A percentile compares a stretch with the other conserved stretches of the same genome.
Conservation (phyloP, 192 early-diverging fungal genomes). For the Funneliformis mosseae region DNA sequence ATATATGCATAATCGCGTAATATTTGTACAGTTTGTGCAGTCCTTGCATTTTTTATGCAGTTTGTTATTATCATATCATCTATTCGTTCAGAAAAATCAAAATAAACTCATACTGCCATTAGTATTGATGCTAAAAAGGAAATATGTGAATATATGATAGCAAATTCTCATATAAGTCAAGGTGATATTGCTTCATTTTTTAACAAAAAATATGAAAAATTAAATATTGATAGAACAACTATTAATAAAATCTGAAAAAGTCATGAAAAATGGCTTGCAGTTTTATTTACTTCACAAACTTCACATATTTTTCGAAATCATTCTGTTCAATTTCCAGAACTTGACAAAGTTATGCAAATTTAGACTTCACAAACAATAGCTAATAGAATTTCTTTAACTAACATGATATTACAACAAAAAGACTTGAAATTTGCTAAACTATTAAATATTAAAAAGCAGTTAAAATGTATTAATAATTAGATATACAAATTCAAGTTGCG, state of each 20-base stretch:
- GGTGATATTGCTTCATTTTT: background rate
- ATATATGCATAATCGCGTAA: no score
- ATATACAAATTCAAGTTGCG: background rate
- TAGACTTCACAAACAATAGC: background rate
- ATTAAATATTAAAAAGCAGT: background rate
- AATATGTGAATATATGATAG: conserved; percentile 1
- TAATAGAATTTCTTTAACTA: background rate
- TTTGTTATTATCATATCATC: background rate
- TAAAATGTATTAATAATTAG: background rate
- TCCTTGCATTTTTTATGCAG: background rate
- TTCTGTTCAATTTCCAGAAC: background rate
- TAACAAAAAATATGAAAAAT: background rate
- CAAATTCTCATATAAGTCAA: background rate
- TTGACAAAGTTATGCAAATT: background rate
- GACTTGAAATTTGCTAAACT: background rate
- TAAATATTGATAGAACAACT: background rate
- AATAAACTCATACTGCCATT: background rate
- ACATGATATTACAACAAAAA: conserved; percentile 3
- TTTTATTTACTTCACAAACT: background rate
- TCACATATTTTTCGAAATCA: background rate
- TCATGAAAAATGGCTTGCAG: background rate
- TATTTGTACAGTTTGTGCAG: background rate
- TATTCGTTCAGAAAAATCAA: background rate
- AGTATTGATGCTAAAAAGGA: conserved; percentile 2
- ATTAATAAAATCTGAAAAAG: background rate